Base-by-base conservation (phyloP, 176 grass and related monocot genomes). In the Paspalum vaginatum region DNA sequence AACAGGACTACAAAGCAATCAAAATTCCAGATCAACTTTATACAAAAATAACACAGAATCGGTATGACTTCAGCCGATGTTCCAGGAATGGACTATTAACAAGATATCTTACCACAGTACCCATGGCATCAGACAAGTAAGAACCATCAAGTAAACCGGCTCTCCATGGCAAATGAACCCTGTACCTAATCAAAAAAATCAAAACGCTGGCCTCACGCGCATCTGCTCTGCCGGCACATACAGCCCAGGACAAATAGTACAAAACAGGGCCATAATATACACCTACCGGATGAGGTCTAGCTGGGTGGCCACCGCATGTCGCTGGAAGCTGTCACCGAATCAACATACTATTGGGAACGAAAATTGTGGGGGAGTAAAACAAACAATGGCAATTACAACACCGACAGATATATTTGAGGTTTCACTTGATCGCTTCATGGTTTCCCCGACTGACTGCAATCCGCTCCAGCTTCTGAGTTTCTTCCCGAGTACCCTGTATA, bases 261-360 rank as follows among this genome's bases (percentile, higher is more conserved):
- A 89, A 78, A 86, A 82, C 60, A 57, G 70, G 50, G 53, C 62
- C 40, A 83, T 78, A 82, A 73, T 89, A 38, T 86, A 83, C 82
- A 83, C 51, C 79, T 79, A 86, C 52, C 40, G 59, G 74, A 68
- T 72, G 79, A 82, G 75, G 73, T 43, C 22, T 27, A 16, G 41
- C 20, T 57, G 85, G 70, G 71, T 67, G 4, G n/a, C 74, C 22
- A 14, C 24, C 24, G n/a, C 74, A 65, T 82, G 78, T 73, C 50
- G 44, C 65, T 66, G 49, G 9, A 18, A 84, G 79, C n/a, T 53
- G 41, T 54, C 70, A 70, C 65, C 44, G 80, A 87, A 84, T 81
- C 70, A 81, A 77, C 74, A 38, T 78, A 39, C 72, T 53, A 11
- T 80, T 70, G 72, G 61, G 14, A 16, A 22, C 20, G 27, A 52